Evolutionary conservation across 2,329 filamentous ascomycete species (phyloP).

Genomic region (Xylaria sp.): DNA sequence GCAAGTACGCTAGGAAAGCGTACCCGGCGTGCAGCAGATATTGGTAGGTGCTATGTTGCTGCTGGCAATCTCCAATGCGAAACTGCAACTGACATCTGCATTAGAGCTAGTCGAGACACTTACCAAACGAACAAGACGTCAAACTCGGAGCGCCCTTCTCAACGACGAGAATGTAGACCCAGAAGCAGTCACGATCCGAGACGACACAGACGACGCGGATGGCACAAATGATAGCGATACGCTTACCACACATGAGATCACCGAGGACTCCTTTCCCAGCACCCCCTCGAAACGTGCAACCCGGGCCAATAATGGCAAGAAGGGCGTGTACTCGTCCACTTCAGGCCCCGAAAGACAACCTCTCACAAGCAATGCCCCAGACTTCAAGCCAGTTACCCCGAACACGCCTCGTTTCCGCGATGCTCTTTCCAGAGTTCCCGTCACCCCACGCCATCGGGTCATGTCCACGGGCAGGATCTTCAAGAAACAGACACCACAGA

Average conservation of each 20-base stretch:
- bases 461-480: conserved; percentile 78
- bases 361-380: conserved; percentile 32
- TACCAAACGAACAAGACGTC: conserved; percentile 59
- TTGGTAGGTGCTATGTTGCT: conserved; percentile 48
- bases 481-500: conserved; percentile 82
- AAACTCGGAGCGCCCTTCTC: conserved; percentile 55
- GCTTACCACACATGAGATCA: conserved; percentile 47
- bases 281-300: conserved; percentile 40
- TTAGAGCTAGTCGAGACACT: conserved; percentile 50
- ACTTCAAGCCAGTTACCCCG: conserved; percentile 69
- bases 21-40: conserved; percentile 52
- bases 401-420: conserved; percentile 82
- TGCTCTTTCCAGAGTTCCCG: conserved; percentile 75
- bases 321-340: conserved; percentile 30
- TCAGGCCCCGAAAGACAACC: not conserved
- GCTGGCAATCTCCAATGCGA: conserved; percentile 14
- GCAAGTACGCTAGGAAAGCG: conserved; percentile 59
- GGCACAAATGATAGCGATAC: conserved; percentile 57
- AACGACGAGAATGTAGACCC: conserved; percentile 77
- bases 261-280: conserved; percentile 47
- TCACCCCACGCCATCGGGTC: conserved; percentile 86
- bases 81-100: conserved; percentile 38
- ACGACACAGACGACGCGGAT: conserved; percentile 55
- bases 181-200: conserved; percentile 52
- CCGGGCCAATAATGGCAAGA: conserved; percentile 33